A percentile compares a stretch with the other conserved stretches of the same genome.
These are phyloP conservation scores for Aegilops sharonensis DNA, from an alignment of 176 grass and related monocot genomes.

Conservation along the genomic window DNA sequence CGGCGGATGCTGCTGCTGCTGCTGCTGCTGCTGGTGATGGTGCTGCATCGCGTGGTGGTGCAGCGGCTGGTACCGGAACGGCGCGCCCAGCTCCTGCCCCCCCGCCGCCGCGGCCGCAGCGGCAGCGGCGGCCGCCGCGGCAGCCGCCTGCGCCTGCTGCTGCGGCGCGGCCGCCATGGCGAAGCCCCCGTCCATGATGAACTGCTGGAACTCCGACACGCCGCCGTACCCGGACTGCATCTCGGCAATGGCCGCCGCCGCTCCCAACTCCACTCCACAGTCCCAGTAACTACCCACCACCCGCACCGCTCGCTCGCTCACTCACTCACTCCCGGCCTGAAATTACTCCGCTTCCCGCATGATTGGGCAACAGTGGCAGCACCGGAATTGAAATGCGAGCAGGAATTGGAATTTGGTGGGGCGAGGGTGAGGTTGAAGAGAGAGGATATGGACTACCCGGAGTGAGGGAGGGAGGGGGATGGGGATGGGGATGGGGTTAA, in stretches of 20 bases:
- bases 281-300: neutral
- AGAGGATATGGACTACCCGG: no score
- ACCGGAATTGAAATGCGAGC: neutral
- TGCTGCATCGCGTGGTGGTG: conserved; percentile 55
- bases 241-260: neutral
- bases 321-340: neutral
- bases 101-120: neutral
- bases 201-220: conserved; percentile 84
- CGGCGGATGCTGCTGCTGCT: neutral
- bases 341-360: neutral
- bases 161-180: conserved; percentile 49
- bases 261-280: neutral
- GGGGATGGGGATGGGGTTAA: neutral
- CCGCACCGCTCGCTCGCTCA: neutral
- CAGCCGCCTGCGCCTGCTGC: conserved; percentile 13
- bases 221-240: conserved; percentile 88
- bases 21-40: conserved; percentile 28
- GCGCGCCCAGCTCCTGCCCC: conserved; percentile 33
- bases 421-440: no score
- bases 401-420: neutral
- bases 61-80: conserved; percentile 48
- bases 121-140: neutral
- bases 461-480: no score
- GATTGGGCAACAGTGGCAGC: neutral
- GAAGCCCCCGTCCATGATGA: conserved; percentile 68